Evolutionary conservation across 2,329 filamentous ascomycete genomes (phyloP).

Genomic region (Ophiosphaerella korrae): DNA sequence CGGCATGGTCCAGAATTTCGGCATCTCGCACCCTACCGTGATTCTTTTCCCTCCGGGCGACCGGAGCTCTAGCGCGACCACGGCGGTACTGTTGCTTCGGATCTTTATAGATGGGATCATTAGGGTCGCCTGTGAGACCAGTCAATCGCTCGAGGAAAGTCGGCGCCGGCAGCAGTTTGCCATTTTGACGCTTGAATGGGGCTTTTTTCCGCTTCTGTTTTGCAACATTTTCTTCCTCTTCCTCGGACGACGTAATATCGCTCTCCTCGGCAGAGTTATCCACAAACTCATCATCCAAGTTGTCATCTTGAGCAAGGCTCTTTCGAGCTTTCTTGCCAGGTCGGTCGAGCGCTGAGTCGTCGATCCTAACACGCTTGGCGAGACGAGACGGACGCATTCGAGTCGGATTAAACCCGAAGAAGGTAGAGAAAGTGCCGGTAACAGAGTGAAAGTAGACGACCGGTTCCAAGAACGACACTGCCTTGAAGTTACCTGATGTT

Average conservation of each 20-base stretch:
- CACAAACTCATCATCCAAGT: not conserved
- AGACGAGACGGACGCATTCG: no score
- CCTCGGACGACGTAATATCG: constrained; percentile 15
- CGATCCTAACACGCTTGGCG: constrained; percentile 29
- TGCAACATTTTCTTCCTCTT: constrained; percentile 10
- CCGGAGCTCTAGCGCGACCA: constrained; percentile 10
- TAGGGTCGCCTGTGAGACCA: constrained; percentile 40
- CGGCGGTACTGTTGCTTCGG: constrained; percentile 14
- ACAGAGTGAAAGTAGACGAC: not conserved
- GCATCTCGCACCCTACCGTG: constrained; percentile 15
- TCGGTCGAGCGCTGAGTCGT: constrained; percentile 10
- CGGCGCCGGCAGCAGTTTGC: constrained; percentile 16
- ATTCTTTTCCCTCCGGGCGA: constrained; percentile 17
- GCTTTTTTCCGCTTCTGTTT: constrained; percentile 11
- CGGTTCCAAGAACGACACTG: constrained; percentile 23
- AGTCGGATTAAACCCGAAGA: not conserved
- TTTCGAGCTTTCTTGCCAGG: constrained; percentile 20
- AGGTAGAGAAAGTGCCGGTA: constrained; percentile 1
- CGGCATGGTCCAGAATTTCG: constrained; percentile 22
- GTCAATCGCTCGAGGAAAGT: constrained; percentile 42
- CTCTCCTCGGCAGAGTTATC: constrained; percentile 12
- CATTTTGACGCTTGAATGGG: constrained; percentile 8
- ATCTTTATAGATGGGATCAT: constrained; percentile 32
- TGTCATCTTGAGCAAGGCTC: not conserved
- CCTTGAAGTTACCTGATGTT: no score